Evolutionary conservation across 1,284 basidiomycete species (phyloP).

Genomic region (Heterobasidion occidentale): DNA sequence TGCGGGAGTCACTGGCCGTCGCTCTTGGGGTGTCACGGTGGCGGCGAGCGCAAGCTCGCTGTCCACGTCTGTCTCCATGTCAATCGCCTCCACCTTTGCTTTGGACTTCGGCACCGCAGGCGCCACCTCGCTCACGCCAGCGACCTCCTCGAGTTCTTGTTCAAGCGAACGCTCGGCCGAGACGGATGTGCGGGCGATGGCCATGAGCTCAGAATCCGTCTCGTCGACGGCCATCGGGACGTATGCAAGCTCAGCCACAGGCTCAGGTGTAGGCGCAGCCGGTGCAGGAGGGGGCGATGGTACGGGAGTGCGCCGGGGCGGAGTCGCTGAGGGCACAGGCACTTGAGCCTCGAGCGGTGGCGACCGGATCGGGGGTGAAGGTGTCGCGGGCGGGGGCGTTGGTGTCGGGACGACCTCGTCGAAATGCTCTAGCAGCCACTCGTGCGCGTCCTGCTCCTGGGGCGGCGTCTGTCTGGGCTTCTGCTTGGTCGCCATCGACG

Average conservation of each 20-base stretch:
- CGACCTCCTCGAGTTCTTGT: slow-evolving; percentile 32
- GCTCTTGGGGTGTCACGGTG: not conserved
- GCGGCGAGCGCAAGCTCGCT: slow-evolving; percentile 3
- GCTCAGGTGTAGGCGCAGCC: not conserved
- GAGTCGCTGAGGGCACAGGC: not conserved
- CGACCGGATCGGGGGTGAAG: not conserved
- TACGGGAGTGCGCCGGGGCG: not conserved
- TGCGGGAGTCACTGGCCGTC: not conserved
- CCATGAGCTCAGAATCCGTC: not conserved
- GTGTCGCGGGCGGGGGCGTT: not conserved
- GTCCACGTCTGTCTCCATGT: slow-evolving; percentile 19
- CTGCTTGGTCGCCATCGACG: not conserved
- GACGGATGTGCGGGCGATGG: too few species aligned
- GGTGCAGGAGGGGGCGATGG: too few species aligned
- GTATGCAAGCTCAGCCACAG: not conserved
- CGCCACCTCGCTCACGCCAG: not conserved
- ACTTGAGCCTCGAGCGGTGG: not conserved
- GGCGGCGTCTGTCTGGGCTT: not conserved
- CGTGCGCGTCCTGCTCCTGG: not conserved
- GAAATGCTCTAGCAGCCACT: not conserved
- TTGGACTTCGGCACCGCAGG: not conserved
- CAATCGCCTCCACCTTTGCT: slow-evolving; percentile 11
- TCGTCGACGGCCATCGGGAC: not conserved
- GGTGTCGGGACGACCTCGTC: not conserved
- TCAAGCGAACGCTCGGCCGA: slow-evolving; percentile 24